Conservation (phyloP, 2,329 filamentous ascomycete species). For the Penicillium nordicum region DNA sequence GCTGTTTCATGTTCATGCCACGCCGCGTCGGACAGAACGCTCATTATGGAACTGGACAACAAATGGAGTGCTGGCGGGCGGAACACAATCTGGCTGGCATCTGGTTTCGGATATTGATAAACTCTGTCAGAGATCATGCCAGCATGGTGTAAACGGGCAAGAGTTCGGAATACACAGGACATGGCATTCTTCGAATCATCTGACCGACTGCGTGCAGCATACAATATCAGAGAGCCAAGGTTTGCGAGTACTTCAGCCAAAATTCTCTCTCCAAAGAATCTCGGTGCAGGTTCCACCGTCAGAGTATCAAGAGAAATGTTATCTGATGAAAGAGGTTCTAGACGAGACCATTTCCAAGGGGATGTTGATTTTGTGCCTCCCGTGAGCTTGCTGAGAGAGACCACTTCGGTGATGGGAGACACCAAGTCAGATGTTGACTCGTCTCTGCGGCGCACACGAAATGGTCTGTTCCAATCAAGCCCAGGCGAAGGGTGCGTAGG, state of each 20-base stretch:
- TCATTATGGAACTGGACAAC: constrained; percentile 46
- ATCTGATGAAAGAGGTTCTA: constrained; percentile 8
- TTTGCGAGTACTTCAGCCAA: constrained; percentile 41
- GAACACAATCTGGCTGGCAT: constrained; percentile 30
- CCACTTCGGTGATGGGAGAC: constrained; percentile 6
- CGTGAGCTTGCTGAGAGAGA: constrained; percentile 33
- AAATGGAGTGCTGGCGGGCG: constrained; percentile 45
- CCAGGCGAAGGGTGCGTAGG: constrained; percentile 5
- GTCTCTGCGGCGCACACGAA: neutral
- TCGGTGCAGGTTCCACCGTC: constrained; percentile 26
- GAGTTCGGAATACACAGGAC: constrained; percentile 43
- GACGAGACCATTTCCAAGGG: neutral
- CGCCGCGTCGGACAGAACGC: constrained; percentile 46
- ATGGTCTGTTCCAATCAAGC: constrained; percentile 14
- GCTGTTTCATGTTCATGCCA: constrained; percentile 43
- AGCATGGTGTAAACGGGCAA: constrained; percentile 47
- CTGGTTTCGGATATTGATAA: constrained; percentile 39
- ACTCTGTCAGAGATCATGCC: constrained; percentile 43
- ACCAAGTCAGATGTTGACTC: neutral
- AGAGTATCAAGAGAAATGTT: constrained; percentile 18
- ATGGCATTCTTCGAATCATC: constrained; percentile 40
- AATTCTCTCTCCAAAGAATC: constrained; percentile 22
- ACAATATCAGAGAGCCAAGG: constrained; percentile 41
- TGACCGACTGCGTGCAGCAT: constrained; percentile 36
- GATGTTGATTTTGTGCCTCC: constrained; percentile 8